Evolutionary conservation across 345 rosid genomes (phyloP), one percentile per base, ranked within the genome.

Genomic region (Eucalyptus viminalis): DNA sequence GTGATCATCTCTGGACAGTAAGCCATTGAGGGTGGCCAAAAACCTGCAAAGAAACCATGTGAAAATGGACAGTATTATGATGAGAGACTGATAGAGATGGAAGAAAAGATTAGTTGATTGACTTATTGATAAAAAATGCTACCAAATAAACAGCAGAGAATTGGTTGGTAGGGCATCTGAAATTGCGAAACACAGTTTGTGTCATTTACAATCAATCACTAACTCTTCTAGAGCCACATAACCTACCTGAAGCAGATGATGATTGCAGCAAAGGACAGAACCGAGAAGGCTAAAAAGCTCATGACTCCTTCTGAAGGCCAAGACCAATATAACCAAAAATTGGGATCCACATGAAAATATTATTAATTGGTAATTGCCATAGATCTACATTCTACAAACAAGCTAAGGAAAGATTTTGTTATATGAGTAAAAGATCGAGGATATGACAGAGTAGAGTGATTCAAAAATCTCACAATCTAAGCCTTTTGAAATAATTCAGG

Each of bases 1-100:
- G 98, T 4, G 99, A 97, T 86, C 97, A 94, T 87, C 94, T 43
- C 86, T 89, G 91, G 65, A 96, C 97, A n/a, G 98, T 96, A 53
- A 97, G 95, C 99, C 98, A 97, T 72, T 95, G 98, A 50, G 99
- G 99, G 45, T 96, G 94, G 56, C 98, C 99, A 91, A 95, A 93
- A 88, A 96, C 92, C 98, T 96, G 91, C 86, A 91, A 62, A 49
- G 67, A 11, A 16, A 90, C 85, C 29, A 22, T 8, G 65, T 80
- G 40, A 72, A 40, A 24, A 47, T 22, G 81, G 29, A 72, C 29
- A 62, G 29, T n/a, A 21, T 60, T n/a, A 50, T 45, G 85, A 62
- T 1, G 37, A 86, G 3, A 53, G 29, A 81, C 29, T 40, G 86
- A 9, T 21, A 10, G n/a, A 29, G 37, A 29, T 65, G 34, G 72